Base-by-base conservation (phyloP, 192 early-diverging fungal species). In the Haplosporangium gracile region DNA sequence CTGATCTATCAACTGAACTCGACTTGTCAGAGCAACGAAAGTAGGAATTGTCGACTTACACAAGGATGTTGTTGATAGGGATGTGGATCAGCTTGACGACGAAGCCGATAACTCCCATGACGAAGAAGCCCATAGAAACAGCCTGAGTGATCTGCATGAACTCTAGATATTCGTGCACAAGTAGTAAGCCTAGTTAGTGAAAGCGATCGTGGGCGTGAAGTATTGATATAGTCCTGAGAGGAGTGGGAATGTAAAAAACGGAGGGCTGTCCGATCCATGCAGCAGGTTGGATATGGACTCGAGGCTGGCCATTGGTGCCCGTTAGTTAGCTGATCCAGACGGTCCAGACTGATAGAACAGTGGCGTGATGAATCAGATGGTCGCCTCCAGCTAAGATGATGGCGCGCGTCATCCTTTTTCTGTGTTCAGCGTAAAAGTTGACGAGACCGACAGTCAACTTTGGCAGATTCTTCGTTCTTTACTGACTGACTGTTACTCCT, bases 31-130 rank as follows among this genome's bases (percentile, higher is more conserved):
- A 49, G 18, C 15, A 49, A 49, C 18, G 15, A 49, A 49, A 20
- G 47, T 49, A 6, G n/a, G 55, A 26, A 4, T 24, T 22, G 42
- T 53, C 20, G 10, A 88, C 89, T 77, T 88, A 90, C 89, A 99
- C 99, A 85, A 99, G 97, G 88, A 99, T 99, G 93, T 99, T 99
- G 95, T 99, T 99, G 93, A 99, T 99, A 75, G 99, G 99, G 91
- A 99, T 99, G 90, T 99, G 99, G 78, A 99, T 97, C 85, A 99
- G 93, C 93, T 99, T 99, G 87, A 98, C 97, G 90, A 99, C 95
- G 87, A 97, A 99, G 40, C 98, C 98, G 88, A 99, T 95, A 88
- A 96, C 97, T 82, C 98, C 98, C 94, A 99, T 97, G 51, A 97
- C 94, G 80, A 97, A 88, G 83, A 99, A 99, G 11, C 98, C 98